Conservation (phyloP, 139 green algal genomes). For the Diplosphaera chodatii region DNA sequence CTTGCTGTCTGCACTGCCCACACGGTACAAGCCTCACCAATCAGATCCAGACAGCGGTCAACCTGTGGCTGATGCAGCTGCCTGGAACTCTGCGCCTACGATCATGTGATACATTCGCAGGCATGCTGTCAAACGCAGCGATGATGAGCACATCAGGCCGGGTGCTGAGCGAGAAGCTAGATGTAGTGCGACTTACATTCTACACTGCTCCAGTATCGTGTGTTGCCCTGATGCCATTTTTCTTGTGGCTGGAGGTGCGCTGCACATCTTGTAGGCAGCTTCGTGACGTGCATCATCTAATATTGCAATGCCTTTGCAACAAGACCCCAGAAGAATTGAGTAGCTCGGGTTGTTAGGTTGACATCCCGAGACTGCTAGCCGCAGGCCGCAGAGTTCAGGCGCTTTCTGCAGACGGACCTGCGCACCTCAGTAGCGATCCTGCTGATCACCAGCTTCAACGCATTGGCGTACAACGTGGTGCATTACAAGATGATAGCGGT, state of each 20-base stretch:
- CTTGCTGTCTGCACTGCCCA: no score
- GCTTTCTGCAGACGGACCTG: background rate
- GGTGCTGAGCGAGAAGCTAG: slow-evolving; percentile 58
- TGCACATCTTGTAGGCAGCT: no score
- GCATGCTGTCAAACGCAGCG: slow-evolving; percentile 31
- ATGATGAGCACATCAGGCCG: slow-evolving; percentile 52
- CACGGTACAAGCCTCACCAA: background rate
- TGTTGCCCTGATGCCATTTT: slow-evolving; percentile 49
- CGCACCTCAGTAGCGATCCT: slow-evolving; percentile 6
- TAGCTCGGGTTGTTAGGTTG: no score
- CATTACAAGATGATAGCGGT: slow-evolving; percentile 41
- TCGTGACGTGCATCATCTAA: no score
- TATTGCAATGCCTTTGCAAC: no score
- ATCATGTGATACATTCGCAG: no score
- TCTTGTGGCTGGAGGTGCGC: slow-evolving; percentile 22
- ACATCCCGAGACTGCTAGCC: no score
- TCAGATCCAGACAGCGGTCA: no score
- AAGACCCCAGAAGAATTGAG: no score
- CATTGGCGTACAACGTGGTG: slow-evolving; percentile 28
- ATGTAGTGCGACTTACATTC: slow-evolving; percentile 68
- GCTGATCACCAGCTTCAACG: slow-evolving; percentile 8
- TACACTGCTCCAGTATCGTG: slow-evolving; percentile 66
- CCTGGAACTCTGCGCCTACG: no score
- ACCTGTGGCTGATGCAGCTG: no score
- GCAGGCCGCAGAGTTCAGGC: background rate